Evolutionary conservation across 768 basidiomycete species (phyloP).

Genomic region (Daedaleopsis nitida): DNA sequence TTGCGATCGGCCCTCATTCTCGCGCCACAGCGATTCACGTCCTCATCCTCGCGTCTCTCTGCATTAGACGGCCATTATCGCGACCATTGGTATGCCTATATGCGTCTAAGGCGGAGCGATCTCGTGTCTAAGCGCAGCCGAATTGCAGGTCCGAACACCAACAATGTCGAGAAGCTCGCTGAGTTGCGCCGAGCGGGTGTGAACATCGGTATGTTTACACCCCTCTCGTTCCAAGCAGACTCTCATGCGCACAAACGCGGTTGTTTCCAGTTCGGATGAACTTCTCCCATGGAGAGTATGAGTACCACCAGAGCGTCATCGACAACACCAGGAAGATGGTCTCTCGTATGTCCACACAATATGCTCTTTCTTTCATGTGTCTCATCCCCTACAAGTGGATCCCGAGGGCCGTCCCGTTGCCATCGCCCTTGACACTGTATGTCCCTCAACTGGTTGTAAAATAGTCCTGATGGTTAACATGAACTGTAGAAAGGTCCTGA

Average conservation of each 20-base stretch:
- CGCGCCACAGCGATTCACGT: constrained; percentile 1
- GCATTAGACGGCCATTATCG: constrained; percentile 93
- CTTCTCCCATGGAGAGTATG: constrained; percentile 98
- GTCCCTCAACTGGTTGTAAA: constrained; percentile 32
- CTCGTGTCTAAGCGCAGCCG: constrained; percentile 15
- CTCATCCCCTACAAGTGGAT: constrained; percentile 45
- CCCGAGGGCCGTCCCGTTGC: constrained; percentile 88
- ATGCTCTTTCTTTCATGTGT: background rate
- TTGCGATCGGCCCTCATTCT: constrained; percentile 24
- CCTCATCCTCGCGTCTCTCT: constrained; percentile 4
- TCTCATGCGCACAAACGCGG: constrained; percentile 1
- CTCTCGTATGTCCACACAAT: constrained; percentile 50
- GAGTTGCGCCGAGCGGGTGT: constrained; percentile 90
- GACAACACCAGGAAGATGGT: constrained; percentile 94
- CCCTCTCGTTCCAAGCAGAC: background rate
- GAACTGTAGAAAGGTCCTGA: constrained; percentile 91
- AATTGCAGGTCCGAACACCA: constrained; percentile 87
- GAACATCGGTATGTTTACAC: constrained; percentile 81
- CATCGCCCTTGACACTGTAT: constrained; percentile 94
- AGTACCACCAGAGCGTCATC: constrained; percentile 98
- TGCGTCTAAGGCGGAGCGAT: constrained; percentile 8
- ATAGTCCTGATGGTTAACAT: constrained; percentile 1
- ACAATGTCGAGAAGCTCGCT: constrained; percentile 83
- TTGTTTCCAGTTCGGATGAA: constrained; percentile 90
- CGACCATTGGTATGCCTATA: constrained; percentile 81